These are phyloP conservation scores for Posidonia australis DNA, from an alignment of 106 monocot species.

Conservation along the genomic window DNA sequence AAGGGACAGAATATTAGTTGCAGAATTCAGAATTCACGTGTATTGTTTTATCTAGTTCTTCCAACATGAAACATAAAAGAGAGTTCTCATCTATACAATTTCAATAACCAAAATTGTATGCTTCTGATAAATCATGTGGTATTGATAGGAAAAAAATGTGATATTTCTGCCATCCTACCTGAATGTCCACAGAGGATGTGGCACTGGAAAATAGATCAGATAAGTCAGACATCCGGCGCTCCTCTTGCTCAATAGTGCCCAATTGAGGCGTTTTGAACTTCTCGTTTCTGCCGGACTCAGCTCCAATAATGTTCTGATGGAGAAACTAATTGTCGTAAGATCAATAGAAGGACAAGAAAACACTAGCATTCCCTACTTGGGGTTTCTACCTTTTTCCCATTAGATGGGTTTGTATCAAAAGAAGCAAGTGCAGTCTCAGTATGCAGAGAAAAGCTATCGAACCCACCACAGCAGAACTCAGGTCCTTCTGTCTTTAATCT, in stretches of 20 bases:
- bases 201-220: slow-evolving; percentile 77
- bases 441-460: background rate
- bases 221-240: slow-evolving; percentile 86
- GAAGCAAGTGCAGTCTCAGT: slow-evolving; percentile 11
- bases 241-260: slow-evolving; percentile 48
- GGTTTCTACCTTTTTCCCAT: slow-evolving; percentile 21
- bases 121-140: background rate
- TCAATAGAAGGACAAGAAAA: background rate
- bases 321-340: background rate
- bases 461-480: slow-evolving; percentile 2
- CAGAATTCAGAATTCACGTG: too few species aligned
- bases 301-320: slow-evolving; percentile 21
- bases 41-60: too few species aligned
- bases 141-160: background rate
- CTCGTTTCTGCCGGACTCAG: slow-evolving; percentile 22
- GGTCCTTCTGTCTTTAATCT: slow-evolving; percentile 6
- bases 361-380: background rate
- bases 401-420: slow-evolving; percentile 4
- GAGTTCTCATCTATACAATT: too few species aligned
- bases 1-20: too few species aligned
- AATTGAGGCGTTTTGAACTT: slow-evolving; percentile 3
- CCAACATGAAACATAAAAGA: too few species aligned
- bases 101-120: too few species aligned
- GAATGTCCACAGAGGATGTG: slow-evolving; percentile 60
- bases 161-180: slow-evolving; percentile 18